phyloP scores from a whole-genome alignment of 345 rosid species.

The Eucalyptus coolabah region DNA sequence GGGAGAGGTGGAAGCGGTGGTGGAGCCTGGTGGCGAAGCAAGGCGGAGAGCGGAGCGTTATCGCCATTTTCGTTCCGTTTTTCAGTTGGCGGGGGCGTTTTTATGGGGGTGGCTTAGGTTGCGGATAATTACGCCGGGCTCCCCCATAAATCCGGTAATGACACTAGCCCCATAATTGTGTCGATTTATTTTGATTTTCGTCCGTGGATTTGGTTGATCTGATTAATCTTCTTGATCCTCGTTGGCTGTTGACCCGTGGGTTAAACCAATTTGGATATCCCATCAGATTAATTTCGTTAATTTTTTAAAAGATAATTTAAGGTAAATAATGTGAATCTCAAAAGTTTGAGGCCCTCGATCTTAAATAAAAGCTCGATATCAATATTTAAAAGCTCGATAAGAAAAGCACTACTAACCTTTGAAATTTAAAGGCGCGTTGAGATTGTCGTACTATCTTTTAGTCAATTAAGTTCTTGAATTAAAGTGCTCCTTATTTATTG shows the following conservation, averaged over 20 bases:
- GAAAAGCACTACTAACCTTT: neutral
- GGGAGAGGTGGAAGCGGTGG: constrained; percentile 7
- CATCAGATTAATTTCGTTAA: neutral
- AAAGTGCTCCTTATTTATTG: neutral
- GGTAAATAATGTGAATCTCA: neutral
- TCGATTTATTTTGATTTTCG: neutral
- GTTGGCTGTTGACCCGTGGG: neutral
- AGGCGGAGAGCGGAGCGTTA: constrained; percentile 26
- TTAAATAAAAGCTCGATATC: neutral
- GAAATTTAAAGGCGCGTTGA: fast-evolving
- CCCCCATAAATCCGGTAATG: neutral
- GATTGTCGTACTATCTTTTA: neutral
- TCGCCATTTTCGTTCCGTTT: constrained; percentile 40
- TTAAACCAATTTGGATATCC: neutral
- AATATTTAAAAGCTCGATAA: neutral
- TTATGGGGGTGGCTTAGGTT: neutral
- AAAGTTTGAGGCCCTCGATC: neutral
- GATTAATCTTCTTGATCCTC: neutral
- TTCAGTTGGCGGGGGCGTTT: neutral
- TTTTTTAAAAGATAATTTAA: neutral
- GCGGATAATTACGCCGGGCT: neutral
- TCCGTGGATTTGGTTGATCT: neutral
- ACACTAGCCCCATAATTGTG: neutral
- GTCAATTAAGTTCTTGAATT: neutral
- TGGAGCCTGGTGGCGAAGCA: constrained; percentile 7